These are phyloP conservation scores for Auriscalpium orientale DNA, from an alignment of 768 basidiomycete genomes.

Conservation along the genomic window DNA sequence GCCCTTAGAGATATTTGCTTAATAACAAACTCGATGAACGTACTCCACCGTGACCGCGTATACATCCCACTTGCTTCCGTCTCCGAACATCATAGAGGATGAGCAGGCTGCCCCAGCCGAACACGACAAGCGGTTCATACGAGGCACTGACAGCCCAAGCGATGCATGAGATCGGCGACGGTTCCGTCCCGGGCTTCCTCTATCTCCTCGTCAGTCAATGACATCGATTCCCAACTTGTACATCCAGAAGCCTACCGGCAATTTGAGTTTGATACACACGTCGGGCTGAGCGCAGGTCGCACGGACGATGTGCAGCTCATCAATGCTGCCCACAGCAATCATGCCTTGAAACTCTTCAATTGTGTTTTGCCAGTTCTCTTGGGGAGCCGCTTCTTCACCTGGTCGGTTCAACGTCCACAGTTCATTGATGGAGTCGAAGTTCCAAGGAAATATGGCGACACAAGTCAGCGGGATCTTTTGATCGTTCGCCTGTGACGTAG, in stretches of 20 bases:
- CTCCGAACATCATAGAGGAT: slow-evolving; percentile 45
- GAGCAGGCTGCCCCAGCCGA: slow-evolving; percentile 45
- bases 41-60: slow-evolving; percentile 32
- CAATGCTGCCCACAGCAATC: slow-evolving; percentile 4
- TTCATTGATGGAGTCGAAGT: slow-evolving; percentile 27
- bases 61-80: slow-evolving; percentile 34
- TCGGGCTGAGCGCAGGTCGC: background rate
- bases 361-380: background rate
- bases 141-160: slow-evolving; percentile 51
- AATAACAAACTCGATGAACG: background rate
- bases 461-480: slow-evolving; percentile 2
- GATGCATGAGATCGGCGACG: slow-evolving; percentile 24
- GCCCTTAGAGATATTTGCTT: background rate
- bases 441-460: slow-evolving; percentile 21
- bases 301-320: slow-evolving; percentile 6
- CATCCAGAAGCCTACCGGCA: no score
- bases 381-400: no score
- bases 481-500: background rate
- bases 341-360: background rate
- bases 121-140: slow-evolving; percentile 52
- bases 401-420: slow-evolving; percentile 21
- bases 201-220: no score
- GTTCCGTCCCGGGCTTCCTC: no score
- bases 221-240: no score
- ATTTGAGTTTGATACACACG: no score